Percentiles rank a stretch among this genome's conserved stretches.
Evolutionary conservation across 371 early-diverging fungal genomes (phyloP).

Genomic region (Actinomucor elegans): DNA sequence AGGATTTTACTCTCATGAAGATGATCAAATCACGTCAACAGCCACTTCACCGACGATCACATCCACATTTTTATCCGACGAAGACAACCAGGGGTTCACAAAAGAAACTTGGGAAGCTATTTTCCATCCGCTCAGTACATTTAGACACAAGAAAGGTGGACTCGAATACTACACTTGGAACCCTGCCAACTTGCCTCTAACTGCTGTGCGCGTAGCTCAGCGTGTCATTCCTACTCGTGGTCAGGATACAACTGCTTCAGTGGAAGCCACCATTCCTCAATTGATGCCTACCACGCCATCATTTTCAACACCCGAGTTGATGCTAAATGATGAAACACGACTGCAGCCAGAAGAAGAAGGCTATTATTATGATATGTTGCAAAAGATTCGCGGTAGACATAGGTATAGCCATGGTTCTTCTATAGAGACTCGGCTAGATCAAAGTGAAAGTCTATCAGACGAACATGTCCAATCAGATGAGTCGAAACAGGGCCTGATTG

Average conservation of each 20-base stretch:
- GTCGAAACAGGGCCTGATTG: too few species aligned
- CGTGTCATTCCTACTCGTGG: not conserved
- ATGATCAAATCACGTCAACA: not conserved
- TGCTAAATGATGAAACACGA: too few species aligned
- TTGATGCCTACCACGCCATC: conserved; percentile 9
- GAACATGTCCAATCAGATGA: too few species aligned
- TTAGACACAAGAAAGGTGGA: conserved; percentile 14
- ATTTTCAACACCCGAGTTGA: conserved; percentile 3
- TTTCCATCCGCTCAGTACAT: conserved; percentile 20
- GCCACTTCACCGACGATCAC: not conserved
- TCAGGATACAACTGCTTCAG: not conserved
- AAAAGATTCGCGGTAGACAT: conserved; percentile 12
- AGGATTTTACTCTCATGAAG: not conserved
- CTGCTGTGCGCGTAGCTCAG: conserved; percentile 7
- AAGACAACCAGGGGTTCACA: not conserved
- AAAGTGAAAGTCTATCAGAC: too few species aligned
- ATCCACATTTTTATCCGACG: not conserved
- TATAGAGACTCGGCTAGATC: too few species aligned
- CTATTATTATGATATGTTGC: conserved; percentile 9
- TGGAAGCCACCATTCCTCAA: conserved; percentile 7
- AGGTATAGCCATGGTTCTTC: not conserved
- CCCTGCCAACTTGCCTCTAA: conserved; percentile 1
- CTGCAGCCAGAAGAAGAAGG: not conserved
- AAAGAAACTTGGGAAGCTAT: conserved; percentile 17
- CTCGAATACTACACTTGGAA: conserved; percentile 15